Evolutionary conservation across 2,329 filamentous ascomycete genomes (phyloP).

Genomic region (Colletotrichum sp.): DNA sequence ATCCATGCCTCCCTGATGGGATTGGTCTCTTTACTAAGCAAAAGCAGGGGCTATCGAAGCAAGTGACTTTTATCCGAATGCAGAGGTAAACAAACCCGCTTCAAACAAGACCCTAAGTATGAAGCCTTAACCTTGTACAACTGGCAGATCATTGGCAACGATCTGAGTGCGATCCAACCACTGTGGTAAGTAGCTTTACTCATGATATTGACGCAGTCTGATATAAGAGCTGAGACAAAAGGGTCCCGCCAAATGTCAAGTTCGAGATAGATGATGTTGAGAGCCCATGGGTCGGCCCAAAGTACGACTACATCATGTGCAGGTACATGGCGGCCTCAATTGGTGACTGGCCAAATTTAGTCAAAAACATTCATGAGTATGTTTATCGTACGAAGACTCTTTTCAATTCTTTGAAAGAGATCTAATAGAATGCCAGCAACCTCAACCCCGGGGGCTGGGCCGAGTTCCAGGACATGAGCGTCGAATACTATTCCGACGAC

Average conservation of each 20-base stretch:
- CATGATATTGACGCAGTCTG: not conserved
- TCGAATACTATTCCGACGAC: slow-evolving; percentile 32
- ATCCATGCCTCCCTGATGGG: no score
- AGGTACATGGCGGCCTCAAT: slow-evolving; percentile 37
- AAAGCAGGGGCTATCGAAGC: slow-evolving; percentile 40
- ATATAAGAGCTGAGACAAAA: not conserved
- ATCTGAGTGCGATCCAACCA: slow-evolving; percentile 35
- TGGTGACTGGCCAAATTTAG: slow-evolving; percentile 32
- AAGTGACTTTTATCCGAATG: slow-evolving; percentile 33
- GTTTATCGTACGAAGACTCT: not conserved
- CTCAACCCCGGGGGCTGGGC: slow-evolving; percentile 40
- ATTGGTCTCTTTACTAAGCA: not conserved
- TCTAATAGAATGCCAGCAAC: slow-evolving; percentile 26
- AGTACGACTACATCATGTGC: slow-evolving; percentile 42
- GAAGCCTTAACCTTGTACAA: slow-evolving; percentile 43
- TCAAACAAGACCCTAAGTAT: not conserved
- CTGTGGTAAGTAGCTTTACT: slow-evolving; percentile 20
- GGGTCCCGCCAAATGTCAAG: slow-evolving; percentile 36
- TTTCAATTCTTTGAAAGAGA: no score
- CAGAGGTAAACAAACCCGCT: slow-evolving; percentile 17
- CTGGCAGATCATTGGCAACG: slow-evolving; percentile 31
- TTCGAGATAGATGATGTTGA: slow-evolving; percentile 44
- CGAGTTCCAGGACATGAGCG: slow-evolving; percentile 33
- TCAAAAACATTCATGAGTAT: slow-evolving; percentile 27
- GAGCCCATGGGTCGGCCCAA: slow-evolving; percentile 26